These are phyloP conservation scores for Conidiobolus incongruus DNA, from an alignment of 371 early-diverging fungal species.

Conservation along the genomic window DNA sequence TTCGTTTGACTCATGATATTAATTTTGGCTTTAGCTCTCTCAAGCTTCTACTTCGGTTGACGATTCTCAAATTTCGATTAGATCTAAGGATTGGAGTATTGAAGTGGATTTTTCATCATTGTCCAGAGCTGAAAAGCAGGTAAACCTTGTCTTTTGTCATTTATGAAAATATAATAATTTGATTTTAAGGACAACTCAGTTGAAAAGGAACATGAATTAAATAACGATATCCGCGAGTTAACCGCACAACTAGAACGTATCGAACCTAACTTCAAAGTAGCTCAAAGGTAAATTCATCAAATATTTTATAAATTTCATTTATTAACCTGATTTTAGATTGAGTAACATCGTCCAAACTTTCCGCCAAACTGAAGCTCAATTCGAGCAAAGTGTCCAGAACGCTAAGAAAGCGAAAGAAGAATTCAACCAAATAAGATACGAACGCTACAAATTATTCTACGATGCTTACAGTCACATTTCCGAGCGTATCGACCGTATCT, in stretches of 20 bases:
- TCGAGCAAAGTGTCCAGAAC: constrained; percentile 45
- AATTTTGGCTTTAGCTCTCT: no score
- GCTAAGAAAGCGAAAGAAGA: constrained; percentile 56
- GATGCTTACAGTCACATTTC: constrained; percentile 81
- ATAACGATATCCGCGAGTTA: constrained; percentile 35
- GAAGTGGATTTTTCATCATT: constrained; percentile 11
- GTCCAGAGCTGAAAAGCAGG: constrained; percentile 13
- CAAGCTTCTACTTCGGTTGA: no score
- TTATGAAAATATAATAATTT: no score
- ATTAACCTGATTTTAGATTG: constrained; percentile 11
- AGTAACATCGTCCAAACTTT: constrained; percentile 59
- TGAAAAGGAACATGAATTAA: constrained; percentile 25
- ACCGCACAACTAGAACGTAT: constrained; percentile 56
- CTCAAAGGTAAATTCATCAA: constrained; percentile 34
- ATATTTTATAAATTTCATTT: not conserved
- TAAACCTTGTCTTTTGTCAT: no score
- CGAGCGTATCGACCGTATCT: constrained; percentile 74
- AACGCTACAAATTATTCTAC: constrained; percentile 61
- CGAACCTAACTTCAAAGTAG: constrained; percentile 73
- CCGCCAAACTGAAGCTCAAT: constrained; percentile 63
- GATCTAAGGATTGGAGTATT: constrained; percentile 18
- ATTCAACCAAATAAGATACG: constrained; percentile 60
- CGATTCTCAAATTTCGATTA: no score
- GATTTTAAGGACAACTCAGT: no score
- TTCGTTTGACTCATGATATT: no score